Percentiles rank a stretch among this genome's conserved stretches.
These are phyloP conservation scores for Calcarisporium arbuscula DNA, from an alignment of 2,329 filamentous ascomycete species.

Conservation along the genomic window DNA sequence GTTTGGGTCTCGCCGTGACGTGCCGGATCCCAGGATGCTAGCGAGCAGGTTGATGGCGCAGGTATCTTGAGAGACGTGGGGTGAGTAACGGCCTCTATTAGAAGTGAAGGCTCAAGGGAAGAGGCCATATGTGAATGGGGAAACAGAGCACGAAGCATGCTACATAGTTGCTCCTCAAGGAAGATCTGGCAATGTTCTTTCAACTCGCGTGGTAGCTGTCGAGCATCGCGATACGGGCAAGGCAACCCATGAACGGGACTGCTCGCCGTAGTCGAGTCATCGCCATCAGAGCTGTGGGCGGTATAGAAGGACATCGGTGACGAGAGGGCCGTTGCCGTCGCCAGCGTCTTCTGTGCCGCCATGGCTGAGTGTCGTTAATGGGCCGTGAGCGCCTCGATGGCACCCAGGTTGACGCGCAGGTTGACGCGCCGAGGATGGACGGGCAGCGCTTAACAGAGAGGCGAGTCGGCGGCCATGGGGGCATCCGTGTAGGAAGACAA, in stretches of 20 bases:
- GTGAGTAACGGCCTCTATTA: not conserved
- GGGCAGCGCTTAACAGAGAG: no score
- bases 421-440: no score
- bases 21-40: conserved; percentile 52
- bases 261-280: conserved; percentile 28
- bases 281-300: conserved; percentile 17
- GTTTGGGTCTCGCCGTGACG: conserved; percentile 20
- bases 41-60: conserved; percentile 57
- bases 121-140: conserved; percentile 3
- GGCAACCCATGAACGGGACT: conserved; percentile 23
- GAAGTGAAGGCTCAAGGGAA: not conserved
- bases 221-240: conserved; percentile 45
- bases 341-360: no score
- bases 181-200: conserved; percentile 63
- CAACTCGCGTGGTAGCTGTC: conserved; percentile 55
- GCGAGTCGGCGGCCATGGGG: no score
- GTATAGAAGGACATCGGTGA: conserved; percentile 30
- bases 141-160: conserved; percentile 15
- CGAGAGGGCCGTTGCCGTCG: conserved; percentile 19
- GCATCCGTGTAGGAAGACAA: no score
- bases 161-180: conserved; percentile 69
- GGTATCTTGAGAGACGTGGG: conserved; percentile 20
- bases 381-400: no score
- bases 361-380: no score
- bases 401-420: no score